These are phyloP conservation scores for Aspergillus nidulans DNA, from an alignment of 495 filamentous ascomycete species.

Conservation along the genomic window DNA sequence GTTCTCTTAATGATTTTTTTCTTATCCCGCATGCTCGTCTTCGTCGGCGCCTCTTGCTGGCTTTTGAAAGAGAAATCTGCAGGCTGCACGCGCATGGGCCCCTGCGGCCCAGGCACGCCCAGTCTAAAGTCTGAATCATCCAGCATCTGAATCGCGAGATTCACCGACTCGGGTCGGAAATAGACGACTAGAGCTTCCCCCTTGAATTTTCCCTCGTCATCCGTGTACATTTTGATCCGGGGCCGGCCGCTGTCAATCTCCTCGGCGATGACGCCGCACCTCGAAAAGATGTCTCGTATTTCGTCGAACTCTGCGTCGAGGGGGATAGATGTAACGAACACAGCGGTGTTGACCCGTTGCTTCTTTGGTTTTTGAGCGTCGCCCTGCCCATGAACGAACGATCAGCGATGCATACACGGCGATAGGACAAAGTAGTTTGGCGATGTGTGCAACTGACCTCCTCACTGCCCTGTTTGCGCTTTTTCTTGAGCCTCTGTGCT, in stretches of 20 bases:
- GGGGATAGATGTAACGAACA: conserved; percentile 86
- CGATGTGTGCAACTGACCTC: conserved; percentile 45
- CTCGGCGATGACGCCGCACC: conserved; percentile 89
- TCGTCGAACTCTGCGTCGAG: conserved; percentile 72
- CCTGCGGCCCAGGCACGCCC: conserved; percentile 46
- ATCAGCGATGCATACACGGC: no score
- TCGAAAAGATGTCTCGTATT: conserved; percentile 75
- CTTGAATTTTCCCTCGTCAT: conserved; percentile 80
- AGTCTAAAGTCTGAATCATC: conserved; percentile 85
- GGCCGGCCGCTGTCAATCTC: conserved; percentile 80
- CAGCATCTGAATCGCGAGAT: conserved; percentile 82
- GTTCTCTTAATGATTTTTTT: conserved; percentile 85
- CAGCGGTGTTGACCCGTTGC: conserved; percentile 75
- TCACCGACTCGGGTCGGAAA: conserved; percentile 86
- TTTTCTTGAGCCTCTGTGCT: conserved; percentile 63
- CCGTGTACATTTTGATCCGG: conserved; percentile 88
- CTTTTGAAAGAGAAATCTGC: conserved; percentile 90
- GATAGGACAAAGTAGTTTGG: not conserved
- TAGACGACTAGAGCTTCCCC: conserved; percentile 91
- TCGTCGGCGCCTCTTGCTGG: conserved; percentile 53
- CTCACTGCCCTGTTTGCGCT: conserved; percentile 55
- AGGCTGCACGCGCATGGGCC: conserved; percentile 73
- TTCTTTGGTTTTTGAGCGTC: conserved; percentile 54
- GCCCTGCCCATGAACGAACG: conserved; percentile 11
- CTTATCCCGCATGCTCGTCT: conserved; percentile 57